Base-by-base conservation (phyloP, 805 yeast genomes). In the Wickerhamomyces strasburgensis region DNA sequence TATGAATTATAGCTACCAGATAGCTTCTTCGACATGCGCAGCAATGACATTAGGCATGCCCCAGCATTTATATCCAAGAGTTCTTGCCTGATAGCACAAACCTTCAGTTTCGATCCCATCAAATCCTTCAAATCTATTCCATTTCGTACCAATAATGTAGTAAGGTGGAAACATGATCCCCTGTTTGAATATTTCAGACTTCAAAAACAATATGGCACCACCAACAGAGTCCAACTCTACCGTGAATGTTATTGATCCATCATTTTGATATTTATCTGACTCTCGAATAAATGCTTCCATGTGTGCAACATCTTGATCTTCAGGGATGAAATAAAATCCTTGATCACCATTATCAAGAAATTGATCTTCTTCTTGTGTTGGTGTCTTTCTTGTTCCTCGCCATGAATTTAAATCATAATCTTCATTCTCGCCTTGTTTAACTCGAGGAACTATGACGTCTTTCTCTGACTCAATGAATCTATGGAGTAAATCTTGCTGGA, bases 71-170 rank as follows among this genome's bases (percentile, higher is more conserved):
- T 67, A 72, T 1, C 74, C 75, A 27, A 70, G 51, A 0, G 58
- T 47, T 40, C 57, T 63, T 1, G 76, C 76, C 33, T 62, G 53
- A 40, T 70, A 72, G 39, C 78, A 72, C 11, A 72, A 34, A 1
- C 78, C 77, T 51, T 72, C 77, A 4, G 77, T 71, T 48, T 72
- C 78, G 24, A 72, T 68, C 4, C 78, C 78, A 49, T 72, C 78
- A 40, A 61, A 72, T 1, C 77, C 78, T 49, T 70, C 77, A 2
- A 42, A 35, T 35, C 72, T 47, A 2, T 53, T 58, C 76, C 76
- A 72, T 14, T 44, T 46, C 2, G 68, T 57, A 1, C 77, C 78
- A 10, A 72, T 58, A 1, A 64, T 51, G 40, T 69, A 69, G 33
- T 57, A 60, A 0, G 74, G 64, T 4, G 77, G 73, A 49, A 70